Conservation (phyloP, 169 alveolate species). For the Sarcocystis neurona region DNA sequence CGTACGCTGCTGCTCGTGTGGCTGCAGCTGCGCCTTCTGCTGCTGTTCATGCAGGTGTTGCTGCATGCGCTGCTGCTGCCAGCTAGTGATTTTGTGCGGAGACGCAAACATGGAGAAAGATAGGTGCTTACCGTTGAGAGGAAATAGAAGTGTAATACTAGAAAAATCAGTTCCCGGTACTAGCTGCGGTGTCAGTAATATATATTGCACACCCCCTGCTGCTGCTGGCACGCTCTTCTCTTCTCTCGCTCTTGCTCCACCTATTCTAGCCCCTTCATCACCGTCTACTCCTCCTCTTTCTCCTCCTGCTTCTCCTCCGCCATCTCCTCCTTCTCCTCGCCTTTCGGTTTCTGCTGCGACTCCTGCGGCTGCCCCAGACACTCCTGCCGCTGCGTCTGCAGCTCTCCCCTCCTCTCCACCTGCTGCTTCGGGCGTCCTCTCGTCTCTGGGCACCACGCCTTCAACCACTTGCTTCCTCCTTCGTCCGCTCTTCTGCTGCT, state of each 20-base stretch:
- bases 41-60: too few relatives aligned
- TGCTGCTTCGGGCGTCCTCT: neutral
- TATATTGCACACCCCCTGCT: constrained; percentile 35
- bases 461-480: neutral
- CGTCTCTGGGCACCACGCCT: too few relatives aligned
- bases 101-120: too few relatives aligned
- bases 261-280: too few relatives aligned
- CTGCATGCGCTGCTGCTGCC: too few relatives aligned
- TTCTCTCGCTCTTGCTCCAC: neutral
- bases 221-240: neutral
- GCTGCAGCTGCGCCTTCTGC: too few relatives aligned
- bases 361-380: neutral
- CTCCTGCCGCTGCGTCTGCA: too few relatives aligned
- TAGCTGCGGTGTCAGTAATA: constrained; percentile 36
- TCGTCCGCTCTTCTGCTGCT: neutral
- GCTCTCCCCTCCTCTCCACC: neutral
- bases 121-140: constrained; percentile 41
- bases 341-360: neutral
- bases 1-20: too few relatives aligned
- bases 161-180: constrained; percentile 19
- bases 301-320: neutral
- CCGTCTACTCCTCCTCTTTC: neutral
- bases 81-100: too few relatives aligned
- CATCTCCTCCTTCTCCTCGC: neutral
- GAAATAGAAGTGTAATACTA: constrained; percentile 4